Evolutionary conservation across 345 rosid genomes (phyloP).

Genomic region (Acer campestre): DNA sequence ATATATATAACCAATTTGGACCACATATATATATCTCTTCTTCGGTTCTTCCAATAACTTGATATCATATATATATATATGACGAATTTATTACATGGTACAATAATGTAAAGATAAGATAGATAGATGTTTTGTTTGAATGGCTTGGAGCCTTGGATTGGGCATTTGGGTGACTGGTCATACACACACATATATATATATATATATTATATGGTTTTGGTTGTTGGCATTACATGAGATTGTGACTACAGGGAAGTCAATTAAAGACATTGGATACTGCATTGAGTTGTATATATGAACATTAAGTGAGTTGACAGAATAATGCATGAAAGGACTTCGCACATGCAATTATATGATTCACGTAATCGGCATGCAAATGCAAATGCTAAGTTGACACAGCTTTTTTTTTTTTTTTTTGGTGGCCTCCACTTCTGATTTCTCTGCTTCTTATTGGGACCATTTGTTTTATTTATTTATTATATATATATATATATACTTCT

Average conservation of each 20-base stretch:
- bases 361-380: constrained; percentile 47
- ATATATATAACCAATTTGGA: background rate
- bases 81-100: background rate
- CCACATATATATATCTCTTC: background rate
- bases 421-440: constrained; percentile 18
- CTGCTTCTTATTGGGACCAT: constrained; percentile 24
- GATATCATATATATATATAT: background rate
- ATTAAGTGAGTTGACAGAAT: constrained; percentile 20
- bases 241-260: constrained; percentile 15
- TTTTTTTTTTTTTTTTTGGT: background rate
- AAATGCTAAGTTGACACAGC: constrained; percentile 22
- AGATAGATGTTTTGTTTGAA: background rate
- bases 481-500: background rate
- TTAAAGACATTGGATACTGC: constrained; percentile 46
- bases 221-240: constrained; percentile 34
- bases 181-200: no score
- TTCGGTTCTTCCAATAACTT: constrained; percentile 1
- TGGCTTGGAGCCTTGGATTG: no score
- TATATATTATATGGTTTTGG: background rate
- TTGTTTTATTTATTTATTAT: background rate
- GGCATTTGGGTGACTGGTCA: background rate
- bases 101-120: constrained; percentile 5
- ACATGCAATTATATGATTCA: constrained; percentile 39
- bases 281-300: constrained; percentile 18
- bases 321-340: constrained; percentile 14